Conservation (phyloP, 306 rosid species). For the Cicer judaicum region DNA sequence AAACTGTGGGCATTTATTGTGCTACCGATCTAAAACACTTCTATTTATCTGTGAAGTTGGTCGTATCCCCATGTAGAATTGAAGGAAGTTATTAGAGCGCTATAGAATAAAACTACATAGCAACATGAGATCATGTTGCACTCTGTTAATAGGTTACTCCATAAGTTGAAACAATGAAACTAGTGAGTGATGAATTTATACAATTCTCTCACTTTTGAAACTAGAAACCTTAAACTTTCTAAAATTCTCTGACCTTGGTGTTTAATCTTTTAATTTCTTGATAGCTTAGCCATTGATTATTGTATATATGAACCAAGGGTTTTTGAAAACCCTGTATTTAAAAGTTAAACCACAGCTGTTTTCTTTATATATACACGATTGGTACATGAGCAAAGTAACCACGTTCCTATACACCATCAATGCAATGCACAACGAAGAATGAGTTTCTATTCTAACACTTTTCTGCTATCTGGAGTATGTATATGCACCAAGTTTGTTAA, state of each 20-base stretch:
- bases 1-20: not conserved
- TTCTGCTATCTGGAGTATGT: not conserved
- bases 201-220: slow-evolving; percentile 8
- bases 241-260: not conserved
- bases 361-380: not conserved
- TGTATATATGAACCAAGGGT: slow-evolving; percentile 9
- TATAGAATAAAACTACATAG: not conserved
- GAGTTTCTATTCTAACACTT: not conserved
- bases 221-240: slow-evolving; percentile 25
- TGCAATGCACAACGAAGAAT: not conserved
- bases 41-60: slow-evolving; percentile 15
- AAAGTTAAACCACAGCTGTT: not conserved
- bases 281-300: slow-evolving; percentile 30
- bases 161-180: not conserved
- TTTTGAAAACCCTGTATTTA: not conserved
- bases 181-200: not conserved
- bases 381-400: not conserved
- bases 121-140: not conserved
- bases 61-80: slow-evolving; percentile 20
- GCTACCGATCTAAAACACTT: slow-evolving; percentile 18
- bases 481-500: not conserved
- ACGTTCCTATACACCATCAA: not conserved
- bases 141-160: not conserved
- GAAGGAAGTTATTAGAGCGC: slow-evolving; percentile 14
- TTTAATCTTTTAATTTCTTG: slow-evolving; percentile 6